These are phyloP conservation scores for Hypoxylon sp. DNA, from an alignment of 2,329 filamentous ascomycete genomes.

Conservation along the genomic window DNA sequence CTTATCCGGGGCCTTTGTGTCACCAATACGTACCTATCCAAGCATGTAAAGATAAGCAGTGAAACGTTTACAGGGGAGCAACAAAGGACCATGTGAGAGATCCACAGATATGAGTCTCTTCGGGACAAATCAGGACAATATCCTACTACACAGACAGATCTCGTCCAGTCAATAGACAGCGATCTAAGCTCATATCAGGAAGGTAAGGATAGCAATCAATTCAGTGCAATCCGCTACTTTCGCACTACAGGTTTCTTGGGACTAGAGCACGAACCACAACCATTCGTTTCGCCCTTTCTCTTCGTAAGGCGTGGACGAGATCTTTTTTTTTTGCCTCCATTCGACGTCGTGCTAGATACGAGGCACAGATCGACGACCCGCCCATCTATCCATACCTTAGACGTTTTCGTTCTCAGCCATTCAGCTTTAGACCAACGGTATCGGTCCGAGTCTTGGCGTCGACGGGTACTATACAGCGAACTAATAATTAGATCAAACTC, in stretches of 20 bases:
- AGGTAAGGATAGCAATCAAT: conserved; percentile 27
- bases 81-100: conserved; percentile 13
- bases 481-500: too few relatives aligned
- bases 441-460: not conserved
- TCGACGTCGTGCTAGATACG: conserved; percentile 4
- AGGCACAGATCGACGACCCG: conserved; percentile 7
- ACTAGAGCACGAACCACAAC: conserved; percentile 5
- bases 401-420: conserved; percentile 1
- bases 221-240: conserved; percentile 7
- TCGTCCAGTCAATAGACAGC: conserved; percentile 13
- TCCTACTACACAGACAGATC: conserved; percentile 10
- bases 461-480: not conserved
- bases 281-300: conserved; percentile 1
- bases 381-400: not conserved
- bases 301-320: too few relatives aligned
- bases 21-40: too few relatives aligned
- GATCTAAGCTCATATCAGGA: conserved; percentile 25
- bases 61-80: conserved; percentile 15
- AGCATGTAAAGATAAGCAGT: conserved; percentile 33
- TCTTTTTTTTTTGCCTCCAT: not conserved
- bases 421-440: not conserved
- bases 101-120: conserved; percentile 22
- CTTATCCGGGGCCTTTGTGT: conserved; percentile 10
- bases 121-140: conserved; percentile 2
- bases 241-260: conserved; percentile 9